phyloP scores from a whole-genome alignment of 78 protist species.

The Bodo saltans region DNA sequence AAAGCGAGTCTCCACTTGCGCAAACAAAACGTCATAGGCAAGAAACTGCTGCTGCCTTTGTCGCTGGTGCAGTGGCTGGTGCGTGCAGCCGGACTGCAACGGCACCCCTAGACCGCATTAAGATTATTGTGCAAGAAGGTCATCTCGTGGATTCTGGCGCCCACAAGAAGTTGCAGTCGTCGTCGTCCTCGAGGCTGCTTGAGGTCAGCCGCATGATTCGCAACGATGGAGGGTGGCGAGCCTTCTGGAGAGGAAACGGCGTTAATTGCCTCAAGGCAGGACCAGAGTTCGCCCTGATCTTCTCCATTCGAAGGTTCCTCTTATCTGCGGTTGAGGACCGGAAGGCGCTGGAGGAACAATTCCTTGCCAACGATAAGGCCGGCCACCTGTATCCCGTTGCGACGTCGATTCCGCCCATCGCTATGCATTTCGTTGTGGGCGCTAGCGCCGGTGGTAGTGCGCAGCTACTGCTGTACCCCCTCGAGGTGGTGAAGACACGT shows the following conservation, averaged over 20 bases:
- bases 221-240: slow-evolving; percentile 79
- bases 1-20: too few relatives aligned
- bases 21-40: too few relatives aligned
- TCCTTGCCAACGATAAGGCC: neutral
- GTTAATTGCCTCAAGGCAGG: slow-evolving; percentile 92
- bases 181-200: neutral
- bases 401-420: too few relatives aligned
- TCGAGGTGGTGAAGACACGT: slow-evolving; percentile 36
- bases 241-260: slow-evolving; percentile 91
- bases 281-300: slow-evolving; percentile 97
- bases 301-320: slow-evolving; percentile 46
- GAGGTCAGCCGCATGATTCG: slow-evolving; percentile 17
- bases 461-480: slow-evolving; percentile 17
- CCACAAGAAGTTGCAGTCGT: neutral
- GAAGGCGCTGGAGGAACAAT: neutral
- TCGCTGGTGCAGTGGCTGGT: slow-evolving; percentile 36
- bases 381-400: too few relatives aligned
- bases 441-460: slow-evolving; percentile 31
- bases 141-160: neutral
- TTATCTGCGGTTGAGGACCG: neutral
- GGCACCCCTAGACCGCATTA: slow-evolving; percentile 36
- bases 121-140: neutral
- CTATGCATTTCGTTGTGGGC: neutral
- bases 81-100: slow-evolving; percentile 13
- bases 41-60: too few relatives aligned